Percentiles rank a stretch among this genome's conserved stretches.
Conservation (phyloP, 1,284 basidiomycete species). For the Fomitopsis schrenkii region DNA sequence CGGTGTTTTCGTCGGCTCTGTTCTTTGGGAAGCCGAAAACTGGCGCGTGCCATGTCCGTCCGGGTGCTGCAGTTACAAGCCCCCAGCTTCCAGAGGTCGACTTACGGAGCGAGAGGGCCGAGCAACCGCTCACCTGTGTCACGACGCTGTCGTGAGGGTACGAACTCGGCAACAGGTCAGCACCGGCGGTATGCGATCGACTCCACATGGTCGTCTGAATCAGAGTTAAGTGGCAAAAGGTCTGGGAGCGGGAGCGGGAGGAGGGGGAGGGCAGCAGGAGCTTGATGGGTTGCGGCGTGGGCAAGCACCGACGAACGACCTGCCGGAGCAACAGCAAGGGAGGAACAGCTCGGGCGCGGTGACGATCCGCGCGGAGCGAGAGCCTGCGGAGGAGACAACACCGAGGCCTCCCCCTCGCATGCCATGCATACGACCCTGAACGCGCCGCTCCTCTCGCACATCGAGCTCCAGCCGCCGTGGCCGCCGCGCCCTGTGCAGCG, state of each 20-base stretch:
- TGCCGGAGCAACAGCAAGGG: slow-evolving; percentile 6
- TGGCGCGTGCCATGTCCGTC: slow-evolving; percentile 28
- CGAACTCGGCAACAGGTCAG: slow-evolving; percentile 11
- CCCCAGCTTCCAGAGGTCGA: slow-evolving; percentile 5
- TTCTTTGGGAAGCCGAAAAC: slow-evolving; percentile 17
- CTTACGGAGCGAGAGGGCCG: slow-evolving; percentile 13
- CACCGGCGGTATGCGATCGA: neutral
- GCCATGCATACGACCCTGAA: slow-evolving; percentile 20
- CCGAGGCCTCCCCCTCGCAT: slow-evolving; percentile 30
- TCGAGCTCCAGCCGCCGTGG: slow-evolving; percentile 67
- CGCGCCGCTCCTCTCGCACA: slow-evolving; percentile 49
- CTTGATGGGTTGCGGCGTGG: slow-evolving; percentile 52
- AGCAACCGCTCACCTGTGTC: slow-evolving; percentile 20
- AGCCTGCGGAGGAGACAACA: slow-evolving; percentile 17
- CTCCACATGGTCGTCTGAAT: slow-evolving; percentile 1
- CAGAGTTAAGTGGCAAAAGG: neutral
- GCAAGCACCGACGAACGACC: slow-evolving; percentile 44
- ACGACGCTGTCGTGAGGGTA: slow-evolving; percentile 42
- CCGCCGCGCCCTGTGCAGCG: slow-evolving; percentile 34
- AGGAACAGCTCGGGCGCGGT: slow-evolving; percentile 8
- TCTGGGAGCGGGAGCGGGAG: slow-evolving; percentile 10
- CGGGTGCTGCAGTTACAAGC: slow-evolving; percentile 30
- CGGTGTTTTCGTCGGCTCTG: slow-evolving; percentile 23
- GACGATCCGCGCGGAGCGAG: slow-evolving; percentile 11
- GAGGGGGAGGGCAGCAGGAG: slow-evolving; percentile 38